Base-by-base conservation (phyloP, 1,139 yeast species). In the Geotrichum histeridarum region DNA sequence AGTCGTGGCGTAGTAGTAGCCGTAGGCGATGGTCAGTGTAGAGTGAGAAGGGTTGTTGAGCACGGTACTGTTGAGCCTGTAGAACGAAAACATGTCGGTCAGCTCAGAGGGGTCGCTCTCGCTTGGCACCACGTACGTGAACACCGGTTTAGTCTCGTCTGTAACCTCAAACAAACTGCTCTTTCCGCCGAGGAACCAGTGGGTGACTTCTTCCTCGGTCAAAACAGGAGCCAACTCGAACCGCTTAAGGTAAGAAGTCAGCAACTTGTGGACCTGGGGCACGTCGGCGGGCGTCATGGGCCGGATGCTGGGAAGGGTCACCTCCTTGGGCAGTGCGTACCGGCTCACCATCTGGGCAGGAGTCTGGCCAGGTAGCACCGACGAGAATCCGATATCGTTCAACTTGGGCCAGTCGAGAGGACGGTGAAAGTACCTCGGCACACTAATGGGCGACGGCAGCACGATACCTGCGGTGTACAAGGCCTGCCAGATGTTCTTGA, bases 341-440 rank as follows among this genome's bases (percentile, higher is more conserved):
- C 80, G 78, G 8, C 95, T 91, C 42, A 86, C 80, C 95, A 91
- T 91, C 60, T 84, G 82, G 2, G 91, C 78, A 58, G 84, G 82
- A 1, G 97, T 86, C 57, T 82, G 82, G 57, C 79, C 79, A 2
- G 97, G 97, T 57, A 90, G 76, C 56, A 82, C 84, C 41, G 86
- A 80, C 4, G 77, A 67, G 65, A 93, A 94, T 0, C 96, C 98
- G 50, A 90, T 96, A 54, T 89, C 96, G 65, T 86, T 77, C 36
- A 93, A 77, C 67, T 89, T 93, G 18, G 81, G 75, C 99, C 99
- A 93, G 68, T 93, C 86, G 60, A 93, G 75, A 2, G 98, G 95
- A 63, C 99, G 85, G 71, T 93, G 99, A 51, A 88, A 86, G 70
- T 94, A 94, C 60, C 98, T 80, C 67, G 95, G 84, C 1, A 89